A percentile compares a stretch with the other conserved stretches of the same genome.
Evolutionary conservation across 306 rosid species (phyloP).

Genomic region (Vigna angularis): DNA sequence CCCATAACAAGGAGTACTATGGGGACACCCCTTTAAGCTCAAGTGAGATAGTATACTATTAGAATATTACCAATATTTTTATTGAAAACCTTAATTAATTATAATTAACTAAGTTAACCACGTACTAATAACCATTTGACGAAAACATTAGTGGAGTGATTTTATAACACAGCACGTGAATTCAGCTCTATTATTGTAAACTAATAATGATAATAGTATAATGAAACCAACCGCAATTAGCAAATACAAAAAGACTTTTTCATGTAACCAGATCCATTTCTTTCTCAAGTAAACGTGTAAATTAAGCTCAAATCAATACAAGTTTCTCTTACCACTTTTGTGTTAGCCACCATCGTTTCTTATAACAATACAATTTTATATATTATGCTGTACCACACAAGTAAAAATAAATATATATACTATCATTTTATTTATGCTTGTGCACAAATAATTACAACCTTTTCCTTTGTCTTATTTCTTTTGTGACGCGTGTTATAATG

Average conservation of each 20-base stretch:
- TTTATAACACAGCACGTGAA: conserved; percentile 10
- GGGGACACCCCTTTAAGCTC: too few species aligned
- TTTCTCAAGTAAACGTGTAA: conserved; percentile 10
- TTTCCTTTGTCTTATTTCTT: conserved; percentile 31
- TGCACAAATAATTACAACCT: conserved; percentile 10
- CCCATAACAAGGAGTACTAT: too few species aligned
- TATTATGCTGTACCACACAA: background rate
- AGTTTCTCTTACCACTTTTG: conserved; percentile 14
- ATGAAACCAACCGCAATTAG: conserved; percentile 12
- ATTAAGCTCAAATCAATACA: background rate
- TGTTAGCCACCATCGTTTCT: background rate
- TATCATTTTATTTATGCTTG: background rate
- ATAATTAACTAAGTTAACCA: conserved; percentile 20
- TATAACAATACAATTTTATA: background rate
- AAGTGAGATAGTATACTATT: too few species aligned
- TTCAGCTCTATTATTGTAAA: conserved; percentile 20
- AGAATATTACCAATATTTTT: background rate
- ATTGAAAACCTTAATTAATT: background rate
- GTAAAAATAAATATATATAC: background rate
- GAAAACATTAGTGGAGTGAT: background rate
- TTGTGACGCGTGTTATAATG: conserved; percentile 17
- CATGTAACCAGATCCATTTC: conserved; percentile 2
- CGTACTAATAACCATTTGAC: conserved; percentile 25
- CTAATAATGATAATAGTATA: background rate
- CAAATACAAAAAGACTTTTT: conserved; percentile 33